Evolutionary conservation across 108 stramenopile genomes (phyloP).

Genomic region (Epithemia pelagica): DNA sequence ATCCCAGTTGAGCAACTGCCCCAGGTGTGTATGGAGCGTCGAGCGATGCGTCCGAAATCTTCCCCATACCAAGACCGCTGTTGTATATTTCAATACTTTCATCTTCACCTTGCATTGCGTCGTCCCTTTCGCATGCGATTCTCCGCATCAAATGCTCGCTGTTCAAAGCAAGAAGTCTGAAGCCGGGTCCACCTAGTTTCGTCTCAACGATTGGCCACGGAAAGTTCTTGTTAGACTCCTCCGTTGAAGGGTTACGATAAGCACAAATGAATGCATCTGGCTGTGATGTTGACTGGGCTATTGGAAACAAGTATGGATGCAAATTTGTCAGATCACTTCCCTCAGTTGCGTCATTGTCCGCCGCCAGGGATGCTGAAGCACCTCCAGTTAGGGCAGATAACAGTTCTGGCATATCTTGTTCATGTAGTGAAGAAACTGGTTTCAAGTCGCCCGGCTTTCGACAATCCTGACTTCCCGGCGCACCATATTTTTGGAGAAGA

Average conservation of each 20-base stretch:
- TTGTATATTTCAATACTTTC: slow-evolving; percentile 56
- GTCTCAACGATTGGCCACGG: slow-evolving; percentile 83
- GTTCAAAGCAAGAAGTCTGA: slow-evolving; percentile 61
- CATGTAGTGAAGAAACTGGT: slow-evolving; percentile 22
- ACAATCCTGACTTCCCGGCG: slow-evolving; percentile 68
- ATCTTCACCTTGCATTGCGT: slow-evolving; percentile 24
- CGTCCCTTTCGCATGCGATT: slow-evolving; percentile 68
- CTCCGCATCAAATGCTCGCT: slow-evolving; percentile 77
- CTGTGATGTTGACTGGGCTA: slow-evolving; percentile 44
- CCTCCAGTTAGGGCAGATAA: slow-evolving; percentile 12
- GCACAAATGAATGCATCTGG: slow-evolving; percentile 73
- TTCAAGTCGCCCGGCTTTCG: slow-evolving; percentile 41
- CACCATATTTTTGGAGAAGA: slow-evolving; percentile 55
- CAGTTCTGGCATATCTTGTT: slow-evolving; percentile 24
- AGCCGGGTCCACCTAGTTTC: slow-evolving; percentile 43
- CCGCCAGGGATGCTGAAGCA: neutral
- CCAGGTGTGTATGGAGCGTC: slow-evolving; percentile 59
- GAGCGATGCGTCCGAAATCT: slow-evolving; percentile 29
- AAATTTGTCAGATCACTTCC: slow-evolving; percentile 52
- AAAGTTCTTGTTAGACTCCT: slow-evolving; percentile 24
- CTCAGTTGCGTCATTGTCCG: slow-evolving; percentile 19
- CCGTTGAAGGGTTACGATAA: slow-evolving; percentile 56
- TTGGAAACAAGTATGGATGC: slow-evolving; percentile 64
- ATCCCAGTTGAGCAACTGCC: slow-evolving; percentile 60
- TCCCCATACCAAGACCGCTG: slow-evolving; percentile 40